Evolutionary conservation across 2,329 filamentous ascomycete genomes (phyloP), one percentile per base, ranked within the genome.

Genomic region (Hypoxylon sp.): DNA sequence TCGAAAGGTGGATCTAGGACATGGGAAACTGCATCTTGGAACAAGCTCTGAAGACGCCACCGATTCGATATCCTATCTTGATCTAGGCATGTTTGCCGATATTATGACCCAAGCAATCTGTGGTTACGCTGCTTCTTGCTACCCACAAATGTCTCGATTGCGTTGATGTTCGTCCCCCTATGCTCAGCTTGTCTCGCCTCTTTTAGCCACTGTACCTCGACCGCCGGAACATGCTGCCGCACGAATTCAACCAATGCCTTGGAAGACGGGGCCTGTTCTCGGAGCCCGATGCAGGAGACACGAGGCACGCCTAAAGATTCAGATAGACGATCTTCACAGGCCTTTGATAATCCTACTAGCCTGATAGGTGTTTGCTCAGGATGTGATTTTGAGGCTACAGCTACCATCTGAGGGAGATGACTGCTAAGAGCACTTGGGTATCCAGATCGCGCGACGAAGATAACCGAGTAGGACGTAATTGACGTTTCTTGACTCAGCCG

Each of bases 271-370:
- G 89, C 87, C 37, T 80, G 83, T 5, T 81, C 80, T 19, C 82
- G 76, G 5, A 93, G 75, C 0, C 85, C 91, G 30, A 93, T 79
- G 21, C 88, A 88, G 1, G 89, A 91, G 0, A 88, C 88, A 32
- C 89, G 83, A 0, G 88, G 87, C 8, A 92, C 81, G 1, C 86
- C 86, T 2, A 93, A 80, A 19, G 82, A 82, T 29, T 79, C 76
- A 50, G 85, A 85, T 14, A 93, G 77, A 11, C 83, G 83, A 14
- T 85, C 80, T 47, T 90, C 89, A 52, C 84, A 86, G 0, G 84
- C 78, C 55, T 84, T 87, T 0, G 89, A 88, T 48, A 93, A 83
- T 0, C 87, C 85, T 2, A 93, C 82, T 2, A 93, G 81, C 21
- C 85, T 83, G 8, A 85, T 86, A 2, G 82, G 78, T 1, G 80